Conservation (phyloP, 2,329 filamentous ascomycete species). For the Didymella glomerata region DNA sequence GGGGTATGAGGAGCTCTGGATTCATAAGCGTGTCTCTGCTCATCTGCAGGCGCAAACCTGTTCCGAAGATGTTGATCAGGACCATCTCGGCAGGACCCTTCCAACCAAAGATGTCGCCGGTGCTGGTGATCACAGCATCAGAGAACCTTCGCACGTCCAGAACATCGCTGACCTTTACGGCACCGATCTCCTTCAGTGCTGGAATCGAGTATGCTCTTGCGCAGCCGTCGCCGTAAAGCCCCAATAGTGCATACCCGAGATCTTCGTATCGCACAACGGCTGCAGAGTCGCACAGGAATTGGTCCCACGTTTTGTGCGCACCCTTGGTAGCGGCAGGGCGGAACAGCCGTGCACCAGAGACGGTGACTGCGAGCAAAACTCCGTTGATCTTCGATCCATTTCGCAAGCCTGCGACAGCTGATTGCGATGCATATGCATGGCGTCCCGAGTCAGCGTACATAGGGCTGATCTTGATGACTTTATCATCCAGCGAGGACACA, state of each 20-base stretch:
- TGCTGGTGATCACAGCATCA: slow-evolving; percentile 74
- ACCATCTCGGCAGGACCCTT: slow-evolving; percentile 86
- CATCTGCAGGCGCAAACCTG: slow-evolving; percentile 66
- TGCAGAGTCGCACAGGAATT: slow-evolving; percentile 82
- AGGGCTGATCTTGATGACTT: slow-evolving; percentile 78
- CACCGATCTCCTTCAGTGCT: slow-evolving; percentile 82
- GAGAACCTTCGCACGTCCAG: slow-evolving; percentile 77
- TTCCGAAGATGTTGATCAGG: slow-evolving; percentile 84
- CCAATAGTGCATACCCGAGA: slow-evolving; percentile 80
- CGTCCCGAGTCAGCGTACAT: slow-evolving; percentile 81
- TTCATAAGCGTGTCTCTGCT: slow-evolving; percentile 81
- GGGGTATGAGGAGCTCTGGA: slow-evolving; percentile 73
- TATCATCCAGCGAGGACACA: slow-evolving; percentile 69
- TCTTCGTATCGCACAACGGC: slow-evolving; percentile 77
- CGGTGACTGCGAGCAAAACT: slow-evolving; percentile 78
- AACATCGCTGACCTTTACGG: slow-evolving; percentile 68
- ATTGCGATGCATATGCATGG: slow-evolving; percentile 77
- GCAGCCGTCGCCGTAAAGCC: slow-evolving; percentile 83
- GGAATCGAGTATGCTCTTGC: slow-evolving; percentile 87
- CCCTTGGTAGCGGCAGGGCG: slow-evolving; percentile 85
- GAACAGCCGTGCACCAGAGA: slow-evolving; percentile 82
- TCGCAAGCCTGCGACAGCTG: slow-evolving; percentile 77
- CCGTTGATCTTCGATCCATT: slow-evolving; percentile 79
- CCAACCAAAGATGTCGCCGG: slow-evolving; percentile 88
- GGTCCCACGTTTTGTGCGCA: slow-evolving; percentile 90